Percentiles rank a stretch among this genome's conserved stretches.
Evolutionary conservation across 352 stramenopile species (phyloP).

Genomic region (Phytophthora nicotianae): DNA sequence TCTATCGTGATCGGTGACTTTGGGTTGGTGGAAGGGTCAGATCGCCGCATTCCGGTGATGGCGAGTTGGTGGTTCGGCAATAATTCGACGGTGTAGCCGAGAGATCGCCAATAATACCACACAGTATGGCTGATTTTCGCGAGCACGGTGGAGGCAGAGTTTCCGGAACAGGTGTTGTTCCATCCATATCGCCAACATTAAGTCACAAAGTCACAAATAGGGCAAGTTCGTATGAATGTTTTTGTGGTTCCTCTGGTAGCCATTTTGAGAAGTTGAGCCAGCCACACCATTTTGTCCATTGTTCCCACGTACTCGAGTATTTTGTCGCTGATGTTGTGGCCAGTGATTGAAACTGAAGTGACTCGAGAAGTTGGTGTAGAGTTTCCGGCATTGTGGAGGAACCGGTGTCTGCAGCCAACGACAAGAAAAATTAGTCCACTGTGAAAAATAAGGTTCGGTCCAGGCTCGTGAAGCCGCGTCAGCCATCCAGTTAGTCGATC

Average conservation of each 20-base stretch:
- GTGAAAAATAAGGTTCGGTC: slow-evolving; percentile 8
- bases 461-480: slow-evolving; percentile 31
- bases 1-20: no score
- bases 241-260: neutral
- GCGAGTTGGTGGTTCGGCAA: no score
- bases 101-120: slow-evolving; percentile 11
- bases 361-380: slow-evolving; percentile 27
- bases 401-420: slow-evolving; percentile 13
- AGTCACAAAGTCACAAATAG: slow-evolving; percentile 13
- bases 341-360: slow-evolving; percentile 24
- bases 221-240: slow-evolving; percentile 16
- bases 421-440: slow-evolving; percentile 24
- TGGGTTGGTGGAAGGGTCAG: no score
- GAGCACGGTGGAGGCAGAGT: slow-evolving; percentile 27
- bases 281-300: slow-evolving; percentile 14
- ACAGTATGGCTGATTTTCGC: slow-evolving; percentile 31
- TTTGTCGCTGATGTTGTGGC: slow-evolving; percentile 7
- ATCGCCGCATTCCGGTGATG: no score
- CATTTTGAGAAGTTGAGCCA: slow-evolving; percentile 5
- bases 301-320: slow-evolving; percentile 11
- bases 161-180: slow-evolving; percentile 6
- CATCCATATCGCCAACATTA: slow-evolving; percentile 18
- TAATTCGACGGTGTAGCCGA: slow-evolving; percentile 22
- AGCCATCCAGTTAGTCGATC: slow-evolving; percentile 30
- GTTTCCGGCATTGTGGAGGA: slow-evolving; percentile 10